Evolutionary conservation across 2,329 filamentous ascomycete genomes (phyloP), one percentile per base, ranked within the genome.

Genomic region (Trichoderma sp.): DNA sequence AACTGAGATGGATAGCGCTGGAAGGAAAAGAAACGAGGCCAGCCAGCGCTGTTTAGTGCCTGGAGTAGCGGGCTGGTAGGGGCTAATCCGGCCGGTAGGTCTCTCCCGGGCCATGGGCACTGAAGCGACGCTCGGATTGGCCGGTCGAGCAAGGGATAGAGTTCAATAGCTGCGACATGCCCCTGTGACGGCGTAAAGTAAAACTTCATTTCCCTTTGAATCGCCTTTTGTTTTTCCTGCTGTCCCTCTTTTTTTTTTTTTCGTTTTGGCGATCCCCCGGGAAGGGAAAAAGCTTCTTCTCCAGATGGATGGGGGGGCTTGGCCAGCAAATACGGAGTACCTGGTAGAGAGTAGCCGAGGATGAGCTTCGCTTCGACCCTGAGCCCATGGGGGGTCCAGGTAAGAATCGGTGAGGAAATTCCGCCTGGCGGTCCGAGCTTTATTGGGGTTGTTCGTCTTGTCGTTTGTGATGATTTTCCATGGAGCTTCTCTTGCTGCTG

Each of bases 361-460:
- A 30, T 32, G 57, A 59, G 57, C 57, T 59, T 59, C 57, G 57
- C 57, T 58, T 58, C 55, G 15, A 34, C 20, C 32, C n/a, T 32
- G 57, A 43, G 39, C 7, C 17, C 28, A 34, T 20, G n/a, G 47
- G 47, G 20, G 47, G 36, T 8, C 43, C n/a, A 53, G 57, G 36
- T 55, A 68, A 68, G 65, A 69, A 69, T 61, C 67, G 67, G 67
- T 69, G 55, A 30, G 57, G 23, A 20, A 34, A 50, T 17, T 53
- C 28, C 36, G 9, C 39, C 20, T 9, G 28, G 39, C 67, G 67
- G 67, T 53, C 67, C 67, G 39, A 62, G 67, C 67, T 47, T 69
- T 58, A 53, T 61, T 53, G 43, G 66, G 53, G 32, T 34, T 15
- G 30, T 36, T 23, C 39, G 8, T 62, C 20, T 43, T 43, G 34